phyloP scores from a whole-genome alignment of 805 yeast species.

The Kuraishia floccosa region DNA sequence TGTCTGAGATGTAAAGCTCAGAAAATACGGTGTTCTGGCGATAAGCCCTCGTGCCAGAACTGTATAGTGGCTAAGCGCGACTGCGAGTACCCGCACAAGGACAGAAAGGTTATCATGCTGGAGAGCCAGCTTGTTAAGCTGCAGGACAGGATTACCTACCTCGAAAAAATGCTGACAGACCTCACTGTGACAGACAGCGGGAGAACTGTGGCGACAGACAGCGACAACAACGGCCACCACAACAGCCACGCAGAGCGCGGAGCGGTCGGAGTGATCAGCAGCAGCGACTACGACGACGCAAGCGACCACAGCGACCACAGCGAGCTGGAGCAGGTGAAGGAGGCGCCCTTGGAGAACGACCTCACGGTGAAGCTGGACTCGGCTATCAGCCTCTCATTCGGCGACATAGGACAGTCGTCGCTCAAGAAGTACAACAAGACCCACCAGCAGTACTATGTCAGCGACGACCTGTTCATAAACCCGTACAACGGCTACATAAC shows the following conservation, averaged over 20 bases:
- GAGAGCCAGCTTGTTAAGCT: slow-evolving; percentile 15
- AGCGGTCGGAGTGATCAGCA: background rate
- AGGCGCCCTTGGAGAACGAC: background rate
- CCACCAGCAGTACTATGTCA: slow-evolving; percentile 2
- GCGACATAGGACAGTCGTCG: slow-evolving; percentile 9
- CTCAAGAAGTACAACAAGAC: background rate
- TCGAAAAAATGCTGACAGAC: slow-evolving; percentile 10
- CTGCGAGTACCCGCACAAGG: slow-evolving; percentile 16
- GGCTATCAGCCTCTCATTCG: slow-evolving; percentile 14
- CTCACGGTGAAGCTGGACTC: slow-evolving; percentile 9
- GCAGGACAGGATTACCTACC: slow-evolving; percentile 11
- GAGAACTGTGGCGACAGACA: background rate
- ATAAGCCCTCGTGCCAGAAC: slow-evolving; percentile 15
- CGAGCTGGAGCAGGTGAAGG: background rate
- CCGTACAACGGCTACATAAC: slow-evolving; percentile 8
- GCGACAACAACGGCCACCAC: background rate
- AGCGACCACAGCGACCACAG: background rate
- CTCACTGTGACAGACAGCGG: background rate
- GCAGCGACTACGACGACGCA: background rate
- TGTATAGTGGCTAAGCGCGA: slow-evolving; percentile 11
- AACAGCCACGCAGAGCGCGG: background rate
- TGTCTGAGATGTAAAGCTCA: slow-evolving; percentile 38
- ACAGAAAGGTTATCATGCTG: slow-evolving; percentile 15
- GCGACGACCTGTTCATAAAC: slow-evolving; percentile 5
- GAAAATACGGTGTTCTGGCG: slow-evolving; percentile 40